Evolutionary conservation across 2,329 filamentous ascomycete genomes (phyloP), one percentile per base, ranked within the genome.

Genomic region (Paraphaeosphaeria sporulosa): DNA sequence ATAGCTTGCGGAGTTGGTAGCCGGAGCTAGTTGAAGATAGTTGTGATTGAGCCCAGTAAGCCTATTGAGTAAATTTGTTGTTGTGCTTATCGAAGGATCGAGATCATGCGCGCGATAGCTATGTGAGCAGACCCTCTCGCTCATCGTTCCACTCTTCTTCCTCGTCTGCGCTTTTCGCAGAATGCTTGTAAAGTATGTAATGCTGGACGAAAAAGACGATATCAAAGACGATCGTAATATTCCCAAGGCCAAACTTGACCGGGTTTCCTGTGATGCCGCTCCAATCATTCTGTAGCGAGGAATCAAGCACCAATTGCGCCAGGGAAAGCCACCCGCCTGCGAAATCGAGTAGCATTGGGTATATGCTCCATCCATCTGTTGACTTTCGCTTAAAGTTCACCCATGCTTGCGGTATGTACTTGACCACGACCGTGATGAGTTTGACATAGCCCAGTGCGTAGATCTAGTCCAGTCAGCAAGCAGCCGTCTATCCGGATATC

Each of bases 201-300:
- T 98, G 95, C 80, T 99, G 95, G 4, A 86, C 72, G 54, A 98
- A 90, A 74, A 98, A 98, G 51, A 97, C 83, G 34, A 90, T 64
- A 74, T 98, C 94, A 76, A 97, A 98, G 2, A 92, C 76, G 69
- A 98, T 90, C 59, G 89, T 93, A 48, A 97, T 87, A 72, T 96
- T 94, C 15, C 92, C 91, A 44, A 98, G 84, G 2, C 89, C 88
- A 60, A 98, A 88, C 81, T 98, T 99, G 68, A 95, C 90, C 0
- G 93, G 92, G 76, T 98, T 98, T 1, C 94, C 94, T 0, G 90
- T 93, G 59, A 98, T 84, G 23, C 94, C 95, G 50, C 89, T 91
- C 94, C 94, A 97, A 80, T 97, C 93, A 57, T 85, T 85, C 76
- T 95, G 89, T 40, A 96, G 80, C 60, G 90, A 92, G 61, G 92